Percentiles rank a stretch among this genome's conserved stretches.
These are phyloP conservation scores for Moesziomyces globuligerus DNA, from an alignment of 1,284 basidiomycete species.

Conservation along the genomic window DNA sequence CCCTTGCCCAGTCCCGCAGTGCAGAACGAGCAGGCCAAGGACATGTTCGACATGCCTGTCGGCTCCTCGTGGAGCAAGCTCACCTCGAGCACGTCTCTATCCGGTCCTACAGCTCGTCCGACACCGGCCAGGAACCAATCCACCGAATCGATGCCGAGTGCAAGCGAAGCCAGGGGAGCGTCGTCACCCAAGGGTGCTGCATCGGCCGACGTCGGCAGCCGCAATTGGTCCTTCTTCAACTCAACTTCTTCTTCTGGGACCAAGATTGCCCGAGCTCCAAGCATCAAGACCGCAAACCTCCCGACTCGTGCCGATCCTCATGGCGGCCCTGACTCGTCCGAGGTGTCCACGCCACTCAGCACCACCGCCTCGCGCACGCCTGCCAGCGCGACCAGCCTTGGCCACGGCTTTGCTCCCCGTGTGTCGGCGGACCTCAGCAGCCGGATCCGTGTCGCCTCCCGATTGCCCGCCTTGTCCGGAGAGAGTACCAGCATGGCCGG, in stretches of 20 bases:
- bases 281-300: constrained; percentile 26
- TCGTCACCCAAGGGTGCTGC: constrained; percentile 8
- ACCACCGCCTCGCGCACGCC: constrained; percentile 3
- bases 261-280: constrained; percentile 30
- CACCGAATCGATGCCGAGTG: constrained; percentile 14
- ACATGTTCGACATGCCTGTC: constrained; percentile 44
- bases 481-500: constrained; percentile 12
- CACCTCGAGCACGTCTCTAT: neutral
- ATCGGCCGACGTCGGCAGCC: constrained; percentile 17
- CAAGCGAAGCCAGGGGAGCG: constrained; percentile 5
- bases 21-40: constrained; percentile 22
- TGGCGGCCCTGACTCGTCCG: constrained; percentile 8
- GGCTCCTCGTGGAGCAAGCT: constrained; percentile 12
- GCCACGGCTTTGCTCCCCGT: constrained; percentile 12
- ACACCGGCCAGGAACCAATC: constrained; percentile 6
- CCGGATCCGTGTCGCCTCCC: constrained; percentile 21
- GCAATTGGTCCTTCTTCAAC: constrained; percentile 59
- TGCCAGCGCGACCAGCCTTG: constrained; percentile 3
- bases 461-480: constrained; percentile 29
- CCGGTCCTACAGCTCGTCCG: constrained; percentile 2
- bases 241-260: constrained; percentile 19
- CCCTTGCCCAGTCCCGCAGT: constrained; percentile 60
- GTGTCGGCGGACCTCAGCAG: constrained; percentile 23
- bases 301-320: constrained; percentile 4
- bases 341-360: constrained; percentile 12